These are phyloP conservation scores for Aspergillus carlsbadensis DNA, from an alignment of 495 filamentous ascomycete species.

Conservation along the genomic window DNA sequence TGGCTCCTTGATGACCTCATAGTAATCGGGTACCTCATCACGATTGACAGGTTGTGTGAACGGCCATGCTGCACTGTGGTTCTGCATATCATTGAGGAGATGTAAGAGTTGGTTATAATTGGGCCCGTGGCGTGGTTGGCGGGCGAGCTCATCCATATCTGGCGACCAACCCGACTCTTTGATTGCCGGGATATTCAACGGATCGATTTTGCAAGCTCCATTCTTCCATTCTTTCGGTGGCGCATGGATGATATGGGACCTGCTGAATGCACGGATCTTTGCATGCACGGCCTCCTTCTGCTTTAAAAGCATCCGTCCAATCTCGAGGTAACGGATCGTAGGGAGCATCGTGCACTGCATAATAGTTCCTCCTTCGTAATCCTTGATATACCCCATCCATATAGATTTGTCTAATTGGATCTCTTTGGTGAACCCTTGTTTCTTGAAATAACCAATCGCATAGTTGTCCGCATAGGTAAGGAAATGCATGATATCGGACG, in stretches of 20 bases:
- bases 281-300: constrained; percentile 93
- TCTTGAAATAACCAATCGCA: constrained; percentile 98
- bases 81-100: constrained; percentile 93
- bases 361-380: constrained; percentile 98
- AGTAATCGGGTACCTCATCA: constrained; percentile 96
- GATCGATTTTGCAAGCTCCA: constrained; percentile 68
- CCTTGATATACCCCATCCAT: constrained; percentile 99
- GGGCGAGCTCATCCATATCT: constrained; percentile 95
- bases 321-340: constrained; percentile 89
- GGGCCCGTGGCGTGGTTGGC: constrained; percentile 94
- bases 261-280: constrained; percentile 90
- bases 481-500: constrained; percentile 96
- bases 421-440: constrained; percentile 98
- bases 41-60: constrained; percentile 92
- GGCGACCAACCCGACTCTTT: constrained; percentile 90
- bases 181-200: constrained; percentile 77
- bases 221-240: constrained; percentile 85
- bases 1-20: constrained; percentile 95
- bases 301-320: constrained; percentile 92
- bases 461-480: constrained; percentile 99
- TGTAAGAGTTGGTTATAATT: constrained; percentile 93
- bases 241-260: constrained; percentile 81
- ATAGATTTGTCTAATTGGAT: constrained; percentile 86
- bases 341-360: constrained; percentile 99
- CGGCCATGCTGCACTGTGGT: constrained; percentile 87